Evolutionary conservation across 129 eudicot genomes (phyloP).

Genomic region (Centaurea solstitialis): DNA sequence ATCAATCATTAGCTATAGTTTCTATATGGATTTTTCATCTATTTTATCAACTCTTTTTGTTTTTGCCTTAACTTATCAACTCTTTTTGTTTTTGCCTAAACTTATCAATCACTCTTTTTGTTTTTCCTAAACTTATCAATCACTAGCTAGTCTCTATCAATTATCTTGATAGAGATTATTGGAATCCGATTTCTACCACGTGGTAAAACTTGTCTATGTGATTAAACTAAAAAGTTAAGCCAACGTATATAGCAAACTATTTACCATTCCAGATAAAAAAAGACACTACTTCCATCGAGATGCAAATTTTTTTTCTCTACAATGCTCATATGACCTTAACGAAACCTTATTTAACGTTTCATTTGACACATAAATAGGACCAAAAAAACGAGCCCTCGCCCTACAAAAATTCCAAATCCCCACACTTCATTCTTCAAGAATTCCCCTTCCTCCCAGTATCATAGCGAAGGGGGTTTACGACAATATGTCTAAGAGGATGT

Average conservation of each 20-base stretch:
- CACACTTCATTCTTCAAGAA: neutral
- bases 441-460: neutral
- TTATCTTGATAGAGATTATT: no score
- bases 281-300: neutral
- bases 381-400: slow-evolving; percentile 15
- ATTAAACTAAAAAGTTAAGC: neutral
- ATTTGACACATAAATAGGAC: slow-evolving; percentile 13
- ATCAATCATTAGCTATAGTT: no score
- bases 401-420: neutral
- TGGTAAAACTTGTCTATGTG: no score
- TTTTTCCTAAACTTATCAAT: no score
- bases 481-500: slow-evolving; percentile 63
- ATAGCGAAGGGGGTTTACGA: slow-evolving; percentile 45
- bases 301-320: slow-evolving; percentile 3
- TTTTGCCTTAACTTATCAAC: no score
- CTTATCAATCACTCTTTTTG: no score
- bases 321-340: slow-evolving; percentile 1
- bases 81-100: no score
- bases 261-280: neutral
- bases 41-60: no score
- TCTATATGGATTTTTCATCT: no score
- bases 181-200: no score
- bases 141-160: no score
- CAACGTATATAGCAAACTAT: neutral
- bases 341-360: slow-evolving; percentile 15